A percentile compares a stretch with the other conserved stretches of the same genome.
Evolutionary conservation across 2,329 filamentous ascomycete genomes (phyloP).

Genomic region (Dothistroma pini): DNA sequence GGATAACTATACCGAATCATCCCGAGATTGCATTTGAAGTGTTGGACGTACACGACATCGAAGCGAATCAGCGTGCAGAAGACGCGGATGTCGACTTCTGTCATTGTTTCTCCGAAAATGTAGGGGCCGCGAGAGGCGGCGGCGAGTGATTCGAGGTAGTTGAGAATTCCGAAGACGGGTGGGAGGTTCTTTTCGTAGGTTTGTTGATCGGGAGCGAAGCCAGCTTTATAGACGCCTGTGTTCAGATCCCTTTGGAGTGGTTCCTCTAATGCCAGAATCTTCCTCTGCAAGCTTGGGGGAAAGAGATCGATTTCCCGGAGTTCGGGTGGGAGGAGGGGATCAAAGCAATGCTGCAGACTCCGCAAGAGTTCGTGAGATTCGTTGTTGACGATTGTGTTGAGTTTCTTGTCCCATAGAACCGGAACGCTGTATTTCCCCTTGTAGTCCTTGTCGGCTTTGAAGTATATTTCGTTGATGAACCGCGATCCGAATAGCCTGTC

Average conservation of each 20-base stretch:
- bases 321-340: slow-evolving; percentile 45
- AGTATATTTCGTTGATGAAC: slow-evolving; percentile 61
- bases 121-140: slow-evolving; percentile 51
- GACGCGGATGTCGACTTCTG: slow-evolving; percentile 57
- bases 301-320: slow-evolving; percentile 50
- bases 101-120: slow-evolving; percentile 53
- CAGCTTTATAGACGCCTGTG: slow-evolving; percentile 57
- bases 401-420: slow-evolving; percentile 59
- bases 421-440: slow-evolving; percentile 60
- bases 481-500: slow-evolving; percentile 57
- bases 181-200: slow-evolving; percentile 54
- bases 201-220: slow-evolving; percentile 55
- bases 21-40: slow-evolving; percentile 64
- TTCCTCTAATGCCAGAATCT: slow-evolving; percentile 52
- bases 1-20: slow-evolving; percentile 58
- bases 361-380: slow-evolving; percentile 58
- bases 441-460: slow-evolving; percentile 58
- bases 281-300: slow-evolving; percentile 43
- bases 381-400: slow-evolving; percentile 56
- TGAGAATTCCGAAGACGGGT: slow-evolving; percentile 57
- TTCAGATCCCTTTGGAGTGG: slow-evolving; percentile 59
- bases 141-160: slow-evolving; percentile 53
- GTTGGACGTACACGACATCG: slow-evolving; percentile 60
- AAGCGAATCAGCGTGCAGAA: slow-evolving; percentile 59
- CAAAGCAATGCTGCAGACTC: slow-evolving; percentile 56